phyloP scores from a whole-genome alignment of 2,329 filamentous ascomycete species.

The Claviceps capensis region DNA sequence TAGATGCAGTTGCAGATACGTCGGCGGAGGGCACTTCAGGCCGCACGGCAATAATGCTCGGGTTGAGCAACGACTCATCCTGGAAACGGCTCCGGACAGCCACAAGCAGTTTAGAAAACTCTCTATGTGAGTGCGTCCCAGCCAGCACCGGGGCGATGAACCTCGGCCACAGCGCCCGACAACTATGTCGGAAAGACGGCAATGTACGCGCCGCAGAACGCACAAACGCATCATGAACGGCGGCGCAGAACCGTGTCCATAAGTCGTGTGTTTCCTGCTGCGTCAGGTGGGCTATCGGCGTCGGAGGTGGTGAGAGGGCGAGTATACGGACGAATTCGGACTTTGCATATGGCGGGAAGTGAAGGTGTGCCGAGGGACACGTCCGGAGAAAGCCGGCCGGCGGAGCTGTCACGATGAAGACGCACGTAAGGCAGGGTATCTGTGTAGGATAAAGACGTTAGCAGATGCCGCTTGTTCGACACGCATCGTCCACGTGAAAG shows the following conservation, averaged over 20 bases:
- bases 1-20: neutral
- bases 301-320: constrained; percentile 31
- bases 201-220: constrained; percentile 72
- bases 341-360: constrained; percentile 76
- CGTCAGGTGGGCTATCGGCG: constrained; percentile 34
- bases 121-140: constrained; percentile 59
- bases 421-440: constrained; percentile 64
- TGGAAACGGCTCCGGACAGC: constrained; percentile 56
- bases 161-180: constrained; percentile 65
- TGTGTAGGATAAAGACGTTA: constrained; percentile 19
- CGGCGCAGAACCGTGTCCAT: constrained; percentile 68
- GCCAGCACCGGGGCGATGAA: constrained; percentile 68
- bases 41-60: constrained; percentile 38
- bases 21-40: neutral
- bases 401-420: constrained; percentile 65
- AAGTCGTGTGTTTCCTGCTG: constrained; percentile 48
- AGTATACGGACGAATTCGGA: constrained; percentile 68
- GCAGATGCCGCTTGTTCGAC: too few species aligned
- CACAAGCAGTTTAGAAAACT: constrained; percentile 75
- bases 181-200: constrained; percentile 55
- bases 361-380: constrained; percentile 58
- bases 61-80: constrained; percentile 55
- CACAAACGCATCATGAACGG: constrained; percentile 76
- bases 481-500: too few species aligned
- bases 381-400: constrained; percentile 56